Evolutionary conservation across 2,329 filamentous ascomycete species (phyloP), one percentile per base, ranked within the genome.

Genomic region (Paracamarosporium sp.): DNA sequence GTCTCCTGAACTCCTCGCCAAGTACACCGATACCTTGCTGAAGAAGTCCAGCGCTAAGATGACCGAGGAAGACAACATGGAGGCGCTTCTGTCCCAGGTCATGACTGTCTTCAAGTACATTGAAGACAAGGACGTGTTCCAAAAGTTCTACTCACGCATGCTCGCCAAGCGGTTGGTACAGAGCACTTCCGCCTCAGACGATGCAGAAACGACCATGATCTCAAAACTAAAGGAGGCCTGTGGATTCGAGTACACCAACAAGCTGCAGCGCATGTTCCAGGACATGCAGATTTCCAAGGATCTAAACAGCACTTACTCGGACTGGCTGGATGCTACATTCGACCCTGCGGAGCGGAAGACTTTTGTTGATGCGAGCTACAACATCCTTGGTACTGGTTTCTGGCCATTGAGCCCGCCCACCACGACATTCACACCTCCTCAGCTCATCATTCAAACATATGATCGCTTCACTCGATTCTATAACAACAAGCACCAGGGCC

Each of bases 51-150:
- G 92, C 65, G 91, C 90, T 28, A 96, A 93, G 67, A 92, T 93
- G 68, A 92, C 93, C 13, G 95, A 98, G 73, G 95, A 99, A 73
- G 90, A 91, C 30, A 94, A 99, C 72, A 85, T 98, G 69, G 95
- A 99, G 79, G 89, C 90, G 65, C 90, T 92, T 30, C 82, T 98
- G 28, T 88, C 87, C 20, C 92, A 97, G 76, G 95, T 99, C 70
- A 99, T 99, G 95, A 97, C 94, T 1, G 92, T 99, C 54, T 99
- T 99, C 86, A 98, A 98, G 81, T 99, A 99, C 79, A 98, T 99
- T 63, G 95, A 99, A 76, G 96, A 99, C 80, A 99, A 99, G 83
- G 95, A 99, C 72, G 96, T 99, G 5, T 99, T 99, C 85, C 95
- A 98, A 78, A 99, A 98, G 78, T 99, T 97, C 80, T 99, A 99